phyloP scores from a whole-genome alignment of 139 green algal species.

The Coelastrella sp. region DNA sequence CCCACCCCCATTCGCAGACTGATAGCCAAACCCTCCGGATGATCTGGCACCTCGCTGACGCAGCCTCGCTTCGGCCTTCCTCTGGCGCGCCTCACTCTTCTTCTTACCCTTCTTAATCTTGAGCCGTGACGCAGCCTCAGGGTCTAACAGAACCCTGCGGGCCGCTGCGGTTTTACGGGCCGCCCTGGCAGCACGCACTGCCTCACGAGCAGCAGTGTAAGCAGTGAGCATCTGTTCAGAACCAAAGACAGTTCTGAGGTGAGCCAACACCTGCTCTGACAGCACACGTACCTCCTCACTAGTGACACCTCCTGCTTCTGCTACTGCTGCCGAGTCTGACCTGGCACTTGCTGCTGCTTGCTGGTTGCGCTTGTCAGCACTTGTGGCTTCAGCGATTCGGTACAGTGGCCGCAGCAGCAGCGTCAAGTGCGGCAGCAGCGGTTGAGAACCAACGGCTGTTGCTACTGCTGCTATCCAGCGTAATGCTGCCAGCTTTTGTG shows the following conservation, averaged over 20 bases:
- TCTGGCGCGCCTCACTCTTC: slow-evolving; percentile 71
- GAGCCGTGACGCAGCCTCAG: slow-evolving; percentile 73
- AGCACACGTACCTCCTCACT: slow-evolving; percentile 59
- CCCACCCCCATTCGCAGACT: not conserved
- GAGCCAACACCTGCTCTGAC: slow-evolving; percentile 79
- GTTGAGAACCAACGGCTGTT: slow-evolving; percentile 46
- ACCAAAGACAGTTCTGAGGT: slow-evolving; percentile 76
- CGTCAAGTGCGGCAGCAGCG: slow-evolving; percentile 68
- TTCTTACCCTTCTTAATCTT: slow-evolving; percentile 67
- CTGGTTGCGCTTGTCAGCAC: not conserved
- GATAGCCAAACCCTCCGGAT: slow-evolving; percentile 32
- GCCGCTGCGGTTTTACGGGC: slow-evolving; percentile 63
- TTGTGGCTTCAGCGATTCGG: slow-evolving; percentile 76
- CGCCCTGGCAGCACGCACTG: slow-evolving; percentile 55
- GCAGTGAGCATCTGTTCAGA: slow-evolving; percentile 74
- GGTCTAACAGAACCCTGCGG: slow-evolving; percentile 79
- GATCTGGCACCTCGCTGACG: slow-evolving; percentile 55
- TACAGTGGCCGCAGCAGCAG: slow-evolving; percentile 81
- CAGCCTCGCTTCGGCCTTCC: slow-evolving; percentile 80
- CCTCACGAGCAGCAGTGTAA: slow-evolving; percentile 73
- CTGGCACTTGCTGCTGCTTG: not conserved
- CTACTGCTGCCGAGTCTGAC: not conserved
- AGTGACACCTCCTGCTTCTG: not conserved
- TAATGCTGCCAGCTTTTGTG: slow-evolving; percentile 77
- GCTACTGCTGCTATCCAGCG: slow-evolving; percentile 82